Evolutionary conservation across 345 rosid genomes (phyloP), one percentile per base, ranked within the genome.

Genomic region (Anacardium occidentale): DNA sequence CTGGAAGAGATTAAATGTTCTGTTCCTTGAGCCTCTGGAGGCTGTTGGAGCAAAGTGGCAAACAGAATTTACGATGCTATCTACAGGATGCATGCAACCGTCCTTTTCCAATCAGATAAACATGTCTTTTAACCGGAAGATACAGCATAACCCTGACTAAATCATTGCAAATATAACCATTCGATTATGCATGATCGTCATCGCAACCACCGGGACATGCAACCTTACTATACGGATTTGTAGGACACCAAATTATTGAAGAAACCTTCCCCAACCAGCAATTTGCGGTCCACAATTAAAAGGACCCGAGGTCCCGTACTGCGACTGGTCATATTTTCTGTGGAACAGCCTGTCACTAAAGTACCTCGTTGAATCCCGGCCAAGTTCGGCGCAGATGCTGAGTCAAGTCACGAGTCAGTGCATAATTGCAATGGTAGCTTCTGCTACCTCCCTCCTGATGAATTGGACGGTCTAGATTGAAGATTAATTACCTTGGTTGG

Each of bases 401-500:
- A 26, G 70, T 70, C 78, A 69, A 45, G 12, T 45, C 50, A 4
- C 44, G 61, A 29, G 67, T 59, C 77, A 66, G 10, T 14, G 17
- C 32, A 9, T 52, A 40, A 22, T 63, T 56, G 24, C 10, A 57
- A 11, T 11, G 34, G 10, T 13, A 25, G 62, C 15, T 26, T 60
- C 45, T 17, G 44, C n/a, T 20, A 34, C 45, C 10, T 18, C 32
- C n/a, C 2, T 3, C 4, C 4, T n/a, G 47, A 22, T 62, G 24
- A 51, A 66, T 45, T 24, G 62, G 71, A 59, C 74, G 74, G 77
- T 60, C 11, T 7, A 52, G 73, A 74, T 60, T 57, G 37, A 62
- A n/a, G 7, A 13, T 26, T 24, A 45, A 2, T 66, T 67, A 94
- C 98, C 97, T 95, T 95, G 15, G 97, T 88, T 77, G 99, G 99